phyloP scores from a whole-genome alignment of 73 alveolate species.

The Paramecium sexaurelia region DNA sequence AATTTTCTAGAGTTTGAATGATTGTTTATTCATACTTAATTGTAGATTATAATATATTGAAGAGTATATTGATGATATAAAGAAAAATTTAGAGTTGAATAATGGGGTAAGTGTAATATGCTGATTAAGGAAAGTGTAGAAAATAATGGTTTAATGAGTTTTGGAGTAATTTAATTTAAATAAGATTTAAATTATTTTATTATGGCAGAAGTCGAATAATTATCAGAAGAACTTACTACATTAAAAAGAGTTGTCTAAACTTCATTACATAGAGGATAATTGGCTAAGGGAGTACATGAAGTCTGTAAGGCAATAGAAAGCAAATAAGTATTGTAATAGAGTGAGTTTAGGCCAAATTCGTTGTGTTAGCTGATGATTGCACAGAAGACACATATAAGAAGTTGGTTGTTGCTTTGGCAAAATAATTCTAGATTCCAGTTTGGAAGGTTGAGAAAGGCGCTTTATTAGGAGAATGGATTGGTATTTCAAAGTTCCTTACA shows the following conservation, averaged over 20 bases:
- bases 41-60: no score
- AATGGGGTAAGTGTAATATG: no score
- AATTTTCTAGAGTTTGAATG: no score
- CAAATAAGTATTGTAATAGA: not conserved
- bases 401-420: constrained; percentile 47
- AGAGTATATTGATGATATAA: not conserved
- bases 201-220: constrained; percentile 45
- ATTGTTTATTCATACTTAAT: no score
- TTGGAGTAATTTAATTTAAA: not conserved
- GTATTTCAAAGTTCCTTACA: constrained; percentile 42
- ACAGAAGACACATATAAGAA: constrained; percentile 42
- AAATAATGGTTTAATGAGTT: not conserved
- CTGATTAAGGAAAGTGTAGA: no score
- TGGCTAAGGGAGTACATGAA: constrained; percentile 57
- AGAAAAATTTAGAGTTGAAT: not conserved
- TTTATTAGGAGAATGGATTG: constrained; percentile 52
- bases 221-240: constrained; percentile 5
- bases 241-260: constrained; percentile 54
- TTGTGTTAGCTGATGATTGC: constrained; percentile 53
- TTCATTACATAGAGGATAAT: constrained; percentile 49
- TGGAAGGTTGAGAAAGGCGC: constrained; percentile 48
- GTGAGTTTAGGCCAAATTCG: constrained; percentile 21
- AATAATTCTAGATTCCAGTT: constrained; percentile 34
- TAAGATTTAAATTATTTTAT: constrained; percentile 32
- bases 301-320: constrained; percentile 55